These are phyloP conservation scores for Hordeum marinum DNA, from an alignment of 176 grass and related monocot species.

Conservation along the genomic window DNA sequence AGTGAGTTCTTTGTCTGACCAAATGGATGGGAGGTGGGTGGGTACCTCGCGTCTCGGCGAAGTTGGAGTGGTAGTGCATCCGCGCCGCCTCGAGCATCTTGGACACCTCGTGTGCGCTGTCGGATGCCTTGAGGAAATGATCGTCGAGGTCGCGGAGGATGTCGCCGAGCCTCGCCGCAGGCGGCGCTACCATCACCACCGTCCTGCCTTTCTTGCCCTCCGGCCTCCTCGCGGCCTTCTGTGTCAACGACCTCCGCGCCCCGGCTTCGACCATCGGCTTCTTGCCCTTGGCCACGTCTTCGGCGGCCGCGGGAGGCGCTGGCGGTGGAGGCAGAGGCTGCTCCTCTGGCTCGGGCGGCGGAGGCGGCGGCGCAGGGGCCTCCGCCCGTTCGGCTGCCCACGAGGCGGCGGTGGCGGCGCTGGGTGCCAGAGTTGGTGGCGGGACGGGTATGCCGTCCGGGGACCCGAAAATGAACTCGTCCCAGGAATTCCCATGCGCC, in stretches of 20 bases:
- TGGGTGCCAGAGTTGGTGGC: constrained; percentile 34
- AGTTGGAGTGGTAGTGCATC: constrained; percentile 98
- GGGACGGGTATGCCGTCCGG: constrained; percentile 22
- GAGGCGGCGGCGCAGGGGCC: not conserved
- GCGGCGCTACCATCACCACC: constrained; percentile 17
- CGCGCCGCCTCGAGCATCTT: constrained; percentile 83
- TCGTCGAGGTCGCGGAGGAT: constrained; percentile 66
- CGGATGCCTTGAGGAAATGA: constrained; percentile 64
- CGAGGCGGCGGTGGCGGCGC: not conserved
- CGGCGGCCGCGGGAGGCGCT: not conserved
- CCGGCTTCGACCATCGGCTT: constrained; percentile 5
- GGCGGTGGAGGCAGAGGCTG: not conserved
- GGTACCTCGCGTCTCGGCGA: constrained; percentile 70
- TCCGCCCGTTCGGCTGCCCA: constrained; percentile 24
- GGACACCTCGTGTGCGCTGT: constrained; percentile 74
- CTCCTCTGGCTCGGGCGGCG: not conserved
- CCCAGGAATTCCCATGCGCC: not conserved
- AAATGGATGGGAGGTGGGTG: not conserved
- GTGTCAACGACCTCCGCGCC: not conserved
- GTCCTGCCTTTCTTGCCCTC: constrained; percentile 43
- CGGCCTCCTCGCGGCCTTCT: constrained; percentile 38
- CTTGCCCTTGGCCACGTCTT: constrained; percentile 30
- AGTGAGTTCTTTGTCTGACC: not conserved
- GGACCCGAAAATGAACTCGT: constrained; percentile 32
- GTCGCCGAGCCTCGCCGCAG: constrained; percentile 37